Conservation (phyloP, 1,284 basidiomycete genomes). For the Moniliophthora roreri region DNA sequence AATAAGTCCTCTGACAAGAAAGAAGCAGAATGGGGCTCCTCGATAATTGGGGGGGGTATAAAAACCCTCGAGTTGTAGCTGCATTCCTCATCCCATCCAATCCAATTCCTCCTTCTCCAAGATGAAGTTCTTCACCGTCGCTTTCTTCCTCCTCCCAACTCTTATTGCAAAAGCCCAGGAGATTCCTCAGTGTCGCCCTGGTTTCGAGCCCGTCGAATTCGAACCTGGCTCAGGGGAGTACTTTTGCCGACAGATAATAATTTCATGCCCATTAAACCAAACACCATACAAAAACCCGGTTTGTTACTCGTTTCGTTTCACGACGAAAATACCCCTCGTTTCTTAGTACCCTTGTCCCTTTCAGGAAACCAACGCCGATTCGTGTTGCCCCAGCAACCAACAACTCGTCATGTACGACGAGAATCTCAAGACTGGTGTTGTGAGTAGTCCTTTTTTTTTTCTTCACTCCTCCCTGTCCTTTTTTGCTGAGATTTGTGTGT, state of each 20-base stretch:
- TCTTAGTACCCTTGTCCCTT: neutral
- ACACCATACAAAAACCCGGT: neutral
- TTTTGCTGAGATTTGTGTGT: neutral
- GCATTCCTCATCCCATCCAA: neutral
- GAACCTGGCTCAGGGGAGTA: neutral
- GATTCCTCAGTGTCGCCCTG: neutral
- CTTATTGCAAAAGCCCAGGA: neutral
- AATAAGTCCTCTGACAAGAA: too few species aligned
- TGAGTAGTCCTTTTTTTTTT: neutral
- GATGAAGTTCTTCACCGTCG: neutral
- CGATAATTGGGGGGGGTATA: too few species aligned
- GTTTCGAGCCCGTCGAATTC: neutral
- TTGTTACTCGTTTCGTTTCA: too few species aligned
- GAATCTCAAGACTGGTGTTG: neutral
- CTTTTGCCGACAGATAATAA: neutral
- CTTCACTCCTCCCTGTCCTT: neutral
- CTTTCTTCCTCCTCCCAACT: neutral
- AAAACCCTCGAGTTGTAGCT: neutral
- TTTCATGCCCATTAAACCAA: neutral
- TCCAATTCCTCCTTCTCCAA: neutral
- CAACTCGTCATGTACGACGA: slow-evolving; percentile 7
- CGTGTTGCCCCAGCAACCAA: neutral
- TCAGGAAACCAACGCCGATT: neutral
- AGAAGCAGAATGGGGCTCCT: too few species aligned
- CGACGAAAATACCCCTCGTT: neutral